These are phyloP conservation scores for Miscanthus sacchariflorus DNA, from an alignment of 202 grass and related monocot genomes.

Conservation along the genomic window DNA sequence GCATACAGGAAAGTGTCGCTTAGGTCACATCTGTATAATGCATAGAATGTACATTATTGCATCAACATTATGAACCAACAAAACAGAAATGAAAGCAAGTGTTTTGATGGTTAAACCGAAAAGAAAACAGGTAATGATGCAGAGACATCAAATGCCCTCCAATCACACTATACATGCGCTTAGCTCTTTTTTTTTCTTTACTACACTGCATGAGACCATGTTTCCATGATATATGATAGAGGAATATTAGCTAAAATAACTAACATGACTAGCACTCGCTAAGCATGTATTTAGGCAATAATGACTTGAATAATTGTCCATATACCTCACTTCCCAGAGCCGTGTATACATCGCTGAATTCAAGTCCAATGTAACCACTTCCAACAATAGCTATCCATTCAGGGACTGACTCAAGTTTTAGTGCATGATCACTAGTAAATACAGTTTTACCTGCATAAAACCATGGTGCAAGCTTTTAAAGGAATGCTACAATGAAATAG, in stretches of 20 bases:
- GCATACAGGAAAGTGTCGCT: no score
- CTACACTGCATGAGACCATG: slow-evolving; percentile 8
- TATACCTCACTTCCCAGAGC: slow-evolving; percentile 89
- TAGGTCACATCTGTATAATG: no score
- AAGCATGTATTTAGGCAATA: slow-evolving; percentile 39
- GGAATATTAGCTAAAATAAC: slow-evolving; percentile 5
- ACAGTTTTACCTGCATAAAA: slow-evolving; percentile 76
- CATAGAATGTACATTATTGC: no score
- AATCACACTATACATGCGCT: background rate
- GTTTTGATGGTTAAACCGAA: no score
- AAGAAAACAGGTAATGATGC: no score
- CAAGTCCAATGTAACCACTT: slow-evolving; percentile 96
- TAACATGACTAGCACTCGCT: background rate
- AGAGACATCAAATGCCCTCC: no score
- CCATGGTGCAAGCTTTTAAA: slow-evolving; percentile 13
- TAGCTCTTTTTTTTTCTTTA: slow-evolving; percentile 10
- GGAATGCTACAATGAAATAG: slow-evolving; percentile 21
- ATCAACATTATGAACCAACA: no score
- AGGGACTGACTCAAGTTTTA: slow-evolving; percentile 82
- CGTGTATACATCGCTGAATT: slow-evolving; percentile 93
- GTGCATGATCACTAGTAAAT: slow-evolving; percentile 83
- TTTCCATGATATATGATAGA: background rate
- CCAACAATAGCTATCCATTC: slow-evolving; percentile 99
- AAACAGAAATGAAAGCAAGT: no score
- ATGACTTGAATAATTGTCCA: slow-evolving; percentile 19